These are phyloP conservation scores for Aspergillus sp. DNA, from an alignment of 2,329 filamentous ascomycete genomes.

Conservation along the genomic window DNA sequence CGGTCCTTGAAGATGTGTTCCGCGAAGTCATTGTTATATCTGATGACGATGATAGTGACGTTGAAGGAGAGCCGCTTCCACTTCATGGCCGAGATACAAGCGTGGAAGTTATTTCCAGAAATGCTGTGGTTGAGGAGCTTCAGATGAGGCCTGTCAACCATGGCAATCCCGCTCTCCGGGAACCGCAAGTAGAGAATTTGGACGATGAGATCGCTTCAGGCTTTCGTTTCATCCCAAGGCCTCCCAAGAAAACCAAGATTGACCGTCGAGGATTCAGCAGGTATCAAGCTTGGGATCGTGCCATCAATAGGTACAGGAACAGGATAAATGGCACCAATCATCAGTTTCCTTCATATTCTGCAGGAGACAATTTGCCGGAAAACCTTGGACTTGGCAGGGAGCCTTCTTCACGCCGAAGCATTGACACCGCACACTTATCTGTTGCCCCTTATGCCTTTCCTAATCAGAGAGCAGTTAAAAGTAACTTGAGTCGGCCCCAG, in stretches of 20 bases:
- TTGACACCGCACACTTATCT: slow-evolving; percentile 13
- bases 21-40: slow-evolving; percentile 65
- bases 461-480: slow-evolving; percentile 16
- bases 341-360: slow-evolving; percentile 13
- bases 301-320: slow-evolving; percentile 41
- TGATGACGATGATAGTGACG: slow-evolving; percentile 56
- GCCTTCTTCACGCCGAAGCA: slow-evolving; percentile 11
- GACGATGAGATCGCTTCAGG: slow-evolving; percentile 39
- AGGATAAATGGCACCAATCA: slow-evolving; percentile 20
- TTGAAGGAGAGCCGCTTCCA: slow-evolving; percentile 32
- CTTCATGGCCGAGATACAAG: slow-evolving; percentile 36
- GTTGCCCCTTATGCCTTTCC: slow-evolving; percentile 14
- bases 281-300: slow-evolving; percentile 49
- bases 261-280: slow-evolving; percentile 47
- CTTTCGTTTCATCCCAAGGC: slow-evolving; percentile 36
- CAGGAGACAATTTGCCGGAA: slow-evolving; percentile 21
- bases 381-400: slow-evolving; percentile 12
- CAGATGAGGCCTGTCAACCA: slow-evolving; percentile 31
- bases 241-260: slow-evolving; percentile 33
- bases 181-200: slow-evolving; percentile 27
- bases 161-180: slow-evolving; percentile 19
- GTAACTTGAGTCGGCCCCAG: slow-evolving; percentile 11
- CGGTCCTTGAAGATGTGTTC: slow-evolving; percentile 61
- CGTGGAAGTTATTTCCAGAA: slow-evolving; percentile 45
- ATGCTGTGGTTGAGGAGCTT: slow-evolving; percentile 35